These are phyloP conservation scores for Diplodia sapinea DNA, from an alignment of 2,329 filamentous ascomycete genomes.

Conservation along the genomic window DNA sequence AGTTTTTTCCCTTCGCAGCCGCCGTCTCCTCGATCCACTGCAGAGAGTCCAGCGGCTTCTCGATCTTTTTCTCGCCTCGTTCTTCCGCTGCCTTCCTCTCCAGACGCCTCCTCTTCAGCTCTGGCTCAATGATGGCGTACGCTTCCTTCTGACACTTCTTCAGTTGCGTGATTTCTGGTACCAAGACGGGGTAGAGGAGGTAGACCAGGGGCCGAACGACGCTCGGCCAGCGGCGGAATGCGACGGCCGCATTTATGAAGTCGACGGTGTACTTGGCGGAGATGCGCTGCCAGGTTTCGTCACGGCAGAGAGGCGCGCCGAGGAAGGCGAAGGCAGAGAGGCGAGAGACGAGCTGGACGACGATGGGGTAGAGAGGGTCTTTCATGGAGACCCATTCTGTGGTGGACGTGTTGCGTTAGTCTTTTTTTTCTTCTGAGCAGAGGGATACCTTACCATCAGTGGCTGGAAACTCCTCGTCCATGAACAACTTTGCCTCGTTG, in stretches of 20 bases:
- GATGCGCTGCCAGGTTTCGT: constrained; percentile 48
- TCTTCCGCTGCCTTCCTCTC: constrained; percentile 34
- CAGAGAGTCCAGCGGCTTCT: constrained; percentile 31
- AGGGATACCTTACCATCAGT: background rate
- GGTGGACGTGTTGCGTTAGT: background rate
- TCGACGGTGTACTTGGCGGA: constrained; percentile 46
- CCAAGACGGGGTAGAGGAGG: constrained; percentile 43
- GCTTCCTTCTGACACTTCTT: constrained; percentile 46
- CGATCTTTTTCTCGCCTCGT: constrained; percentile 34
- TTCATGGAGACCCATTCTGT: constrained; percentile 51
- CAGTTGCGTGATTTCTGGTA: constrained; percentile 41
- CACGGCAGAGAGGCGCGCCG: constrained; percentile 45
- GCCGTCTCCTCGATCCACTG: constrained; percentile 34
- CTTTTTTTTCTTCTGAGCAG: background rate
- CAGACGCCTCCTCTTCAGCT: constrained; percentile 40
- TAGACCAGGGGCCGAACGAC: constrained; percentile 45
- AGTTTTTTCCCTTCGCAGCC: constrained; percentile 37
- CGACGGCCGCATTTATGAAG: constrained; percentile 41
- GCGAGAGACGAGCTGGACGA: constrained; percentile 54
- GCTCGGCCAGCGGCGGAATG: constrained; percentile 45
- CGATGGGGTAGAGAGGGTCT: background rate
- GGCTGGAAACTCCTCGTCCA: background rate
- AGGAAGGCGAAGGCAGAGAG: constrained; percentile 51
- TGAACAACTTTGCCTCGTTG: background rate
- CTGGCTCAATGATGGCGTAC: constrained; percentile 44